These are phyloP conservation scores for Fusarium nanum DNA, from an alignment of 2,329 filamentous ascomycete genomes.

Conservation along the genomic window DNA sequence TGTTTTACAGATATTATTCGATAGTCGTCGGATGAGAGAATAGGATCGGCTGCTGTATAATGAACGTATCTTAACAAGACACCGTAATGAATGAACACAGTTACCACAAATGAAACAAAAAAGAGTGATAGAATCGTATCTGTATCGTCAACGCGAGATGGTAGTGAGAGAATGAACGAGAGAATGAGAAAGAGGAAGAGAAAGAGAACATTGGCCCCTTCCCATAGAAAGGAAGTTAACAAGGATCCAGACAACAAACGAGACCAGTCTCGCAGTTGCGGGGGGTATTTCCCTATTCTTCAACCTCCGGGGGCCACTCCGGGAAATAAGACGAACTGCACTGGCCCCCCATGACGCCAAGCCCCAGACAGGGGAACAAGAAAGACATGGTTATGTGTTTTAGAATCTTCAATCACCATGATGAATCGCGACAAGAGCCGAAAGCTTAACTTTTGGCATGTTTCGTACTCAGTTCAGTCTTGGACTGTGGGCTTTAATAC, in stretches of 20 bases:
- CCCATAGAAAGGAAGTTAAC: background rate
- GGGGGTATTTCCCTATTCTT: slow-evolving; percentile 16
- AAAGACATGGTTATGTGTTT: slow-evolving; percentile 4
- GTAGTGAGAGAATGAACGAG: slow-evolving; percentile 1
- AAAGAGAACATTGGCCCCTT: slow-evolving; percentile 35
- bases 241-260: background rate
- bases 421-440: background rate
- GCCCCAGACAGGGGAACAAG: slow-evolving; percentile 30
- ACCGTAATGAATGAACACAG: background rate
- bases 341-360: slow-evolving; percentile 33
- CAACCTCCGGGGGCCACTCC: slow-evolving; percentile 5
- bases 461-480: background rate
- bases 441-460: background rate
- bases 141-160: background rate
- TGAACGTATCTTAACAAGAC: background rate
- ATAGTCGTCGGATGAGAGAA: background rate
- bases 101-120: background rate
- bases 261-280: slow-evolving; percentile 17
- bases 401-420: background rate
- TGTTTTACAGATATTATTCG: background rate
- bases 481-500: too few species aligned
- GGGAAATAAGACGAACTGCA: slow-evolving; percentile 33
- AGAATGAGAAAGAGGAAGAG: slow-evolving; percentile 1
- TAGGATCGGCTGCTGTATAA: background rate
- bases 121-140: background rate